These are phyloP conservation scores for Paracorniculantispora psalliotae DNA, from an alignment of 2,329 filamentous ascomycete species.

Conservation along the genomic window DNA sequence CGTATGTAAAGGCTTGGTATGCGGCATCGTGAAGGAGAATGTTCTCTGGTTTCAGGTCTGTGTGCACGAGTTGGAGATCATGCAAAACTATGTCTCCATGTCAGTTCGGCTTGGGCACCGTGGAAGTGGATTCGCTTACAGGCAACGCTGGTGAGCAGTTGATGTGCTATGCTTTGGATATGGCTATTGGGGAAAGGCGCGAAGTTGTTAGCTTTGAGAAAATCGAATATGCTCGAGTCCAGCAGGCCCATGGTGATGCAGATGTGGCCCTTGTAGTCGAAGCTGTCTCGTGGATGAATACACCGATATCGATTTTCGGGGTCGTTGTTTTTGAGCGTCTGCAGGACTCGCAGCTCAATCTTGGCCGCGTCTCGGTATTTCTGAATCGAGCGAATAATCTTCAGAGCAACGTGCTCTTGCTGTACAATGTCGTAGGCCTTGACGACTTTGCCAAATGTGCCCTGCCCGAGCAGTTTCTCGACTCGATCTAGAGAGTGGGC, in stretches of 20 bases:
- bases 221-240: slow-evolving; percentile 14
- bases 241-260: slow-evolving; percentile 13
- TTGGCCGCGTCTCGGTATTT: slow-evolving; percentile 14
- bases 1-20: slow-evolving; percentile 68
- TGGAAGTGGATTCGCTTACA: slow-evolving; percentile 2
- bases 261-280: slow-evolving; percentile 14
- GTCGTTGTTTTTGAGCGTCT: slow-evolving; percentile 10
- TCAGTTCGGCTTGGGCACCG: slow-evolving; percentile 16
- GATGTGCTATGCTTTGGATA: slow-evolving; percentile 13
- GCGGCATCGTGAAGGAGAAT: slow-evolving; percentile 61
- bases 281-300: slow-evolving; percentile 12
- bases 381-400: slow-evolving; percentile 13
- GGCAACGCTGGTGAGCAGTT: slow-evolving; percentile 15
- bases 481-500: slow-evolving; percentile 4
- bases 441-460: slow-evolving; percentile 10
- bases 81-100: slow-evolving; percentile 64
- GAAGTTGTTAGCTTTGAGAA: slow-evolving; percentile 12
- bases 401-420: slow-evolving; percentile 12
- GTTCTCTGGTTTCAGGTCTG: slow-evolving; percentile 68
- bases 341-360: slow-evolving; percentile 11
- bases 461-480: slow-evolving; percentile 13
- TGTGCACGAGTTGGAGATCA: slow-evolving; percentile 95
- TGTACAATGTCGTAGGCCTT: slow-evolving; percentile 10
- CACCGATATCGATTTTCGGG: slow-evolving; percentile 8
- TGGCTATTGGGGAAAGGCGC: slow-evolving; percentile 13